A percentile compares a stretch with the other conserved stretches of the same genome.
phyloP scores from a whole-genome alignment of 257 asterid genomes.

The Euphrasia confusa region DNA sequence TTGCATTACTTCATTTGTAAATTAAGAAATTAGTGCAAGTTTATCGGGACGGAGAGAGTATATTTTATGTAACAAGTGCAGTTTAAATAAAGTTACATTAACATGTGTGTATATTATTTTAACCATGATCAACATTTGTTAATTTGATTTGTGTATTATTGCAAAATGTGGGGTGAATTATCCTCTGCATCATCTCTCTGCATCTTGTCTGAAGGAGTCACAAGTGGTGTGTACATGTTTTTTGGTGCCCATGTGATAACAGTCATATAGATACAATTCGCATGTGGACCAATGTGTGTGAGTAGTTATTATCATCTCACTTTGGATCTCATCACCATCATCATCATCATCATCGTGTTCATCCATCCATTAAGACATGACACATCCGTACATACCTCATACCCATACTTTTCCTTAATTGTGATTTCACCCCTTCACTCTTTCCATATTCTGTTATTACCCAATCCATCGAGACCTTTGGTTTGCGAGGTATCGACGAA shows the following conservation, averaged over 20 bases:
- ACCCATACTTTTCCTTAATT: background rate
- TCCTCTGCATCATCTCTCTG: slow-evolving; percentile 15
- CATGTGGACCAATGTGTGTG: slow-evolving; percentile 23
- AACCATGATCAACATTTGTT: too few relatives aligned
- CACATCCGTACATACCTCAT: background rate
- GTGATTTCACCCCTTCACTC: background rate
- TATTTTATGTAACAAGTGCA: too few relatives aligned
- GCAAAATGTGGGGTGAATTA: slow-evolving; percentile 16
- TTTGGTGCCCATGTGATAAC: slow-evolving; percentile 16
- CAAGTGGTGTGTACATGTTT: slow-evolving; percentile 26
- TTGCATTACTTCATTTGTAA: too few relatives aligned
- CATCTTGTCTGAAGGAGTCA: slow-evolving; percentile 14
- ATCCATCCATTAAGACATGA: background rate
- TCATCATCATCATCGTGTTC: background rate
- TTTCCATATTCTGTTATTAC: background rate
- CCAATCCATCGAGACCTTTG: too few relatives aligned
- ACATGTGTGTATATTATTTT: too few relatives aligned
- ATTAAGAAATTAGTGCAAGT: too few relatives aligned
- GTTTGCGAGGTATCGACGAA: too few relatives aligned
- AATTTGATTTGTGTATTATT: background rate
- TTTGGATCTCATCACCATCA: background rate
- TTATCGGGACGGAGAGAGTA: too few relatives aligned
- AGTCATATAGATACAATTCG: slow-evolving; percentile 20
- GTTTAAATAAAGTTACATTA: too few relatives aligned
- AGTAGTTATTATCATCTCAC: background rate